Evolutionary conservation across 768 basidiomycete species (phyloP), one percentile per base, ranked within the genome.

Genomic region (Leccinum incarnatum): DNA sequence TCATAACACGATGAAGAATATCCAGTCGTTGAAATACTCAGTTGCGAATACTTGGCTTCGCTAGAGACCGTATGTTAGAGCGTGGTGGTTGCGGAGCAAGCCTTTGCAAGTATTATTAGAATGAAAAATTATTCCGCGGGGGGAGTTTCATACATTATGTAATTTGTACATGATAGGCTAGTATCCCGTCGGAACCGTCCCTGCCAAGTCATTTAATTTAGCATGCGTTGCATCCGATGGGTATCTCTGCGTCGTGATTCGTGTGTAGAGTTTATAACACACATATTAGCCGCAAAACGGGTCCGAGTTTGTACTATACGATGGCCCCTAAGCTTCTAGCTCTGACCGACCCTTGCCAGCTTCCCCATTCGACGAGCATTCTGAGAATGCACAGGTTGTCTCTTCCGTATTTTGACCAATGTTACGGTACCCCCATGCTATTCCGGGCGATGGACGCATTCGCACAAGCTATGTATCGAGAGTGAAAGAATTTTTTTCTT

Each of bases 401-500:
- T 32, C 32, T 46, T 32, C 56, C 23, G 4, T 37, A 4, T 53
- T 48, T 21, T 51, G 5, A 46, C 48, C 53, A 42, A 21, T 15
- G 34, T 42, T 42, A 51, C 49, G 56, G 25, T 27, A 30, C 62
- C 4, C 12, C 7, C 36, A 42, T 53, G 10, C 57, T 36, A 54
- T 58, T 67, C 55, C 27, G 40, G 42, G 42, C n/a, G 7, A 27
- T 27, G 23, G 50, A 37, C 6, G 23, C 45, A 54, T 50, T n/a
- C 52, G 52, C 56, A 53, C 21, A 27, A 30, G 30, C 42, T 55
- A 48, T 25, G 21, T 47, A 34, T 53, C 25, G 6, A 55, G 15
- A 15, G 64, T 69, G 68, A 69, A 69, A 69, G 32, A 70, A 70
- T 70, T 69, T 69, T 69, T 61, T 64, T 57, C 29, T 14, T 47